Conservation (phyloP, 352 stramenopile genomes). For the Globisporangium irregulare region DNA sequence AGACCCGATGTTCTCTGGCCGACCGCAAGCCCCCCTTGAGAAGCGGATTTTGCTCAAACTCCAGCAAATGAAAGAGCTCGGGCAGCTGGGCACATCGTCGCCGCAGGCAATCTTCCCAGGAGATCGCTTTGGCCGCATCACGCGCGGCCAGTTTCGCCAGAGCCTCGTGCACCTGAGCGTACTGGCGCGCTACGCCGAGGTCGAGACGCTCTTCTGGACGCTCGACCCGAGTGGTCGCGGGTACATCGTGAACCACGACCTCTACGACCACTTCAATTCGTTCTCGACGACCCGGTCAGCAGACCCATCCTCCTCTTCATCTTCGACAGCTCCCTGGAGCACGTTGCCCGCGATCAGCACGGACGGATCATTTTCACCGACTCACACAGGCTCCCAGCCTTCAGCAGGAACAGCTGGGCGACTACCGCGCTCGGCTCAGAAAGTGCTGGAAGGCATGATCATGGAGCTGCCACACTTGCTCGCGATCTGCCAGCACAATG, state of each 20-base stretch:
- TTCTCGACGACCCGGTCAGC: conserved; percentile 12
- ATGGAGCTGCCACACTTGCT: conserved; percentile 36
- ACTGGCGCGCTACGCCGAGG: conserved; percentile 58
- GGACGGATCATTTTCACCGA: conserved; percentile 8
- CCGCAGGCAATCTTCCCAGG: conserved; percentile 63
- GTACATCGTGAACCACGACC: conserved; percentile 52
- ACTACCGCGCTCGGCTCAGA: conserved; percentile 54
- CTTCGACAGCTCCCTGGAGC: conserved; percentile 14
- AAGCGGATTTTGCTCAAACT: conserved; percentile 54
- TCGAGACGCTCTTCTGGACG: conserved; percentile 74
- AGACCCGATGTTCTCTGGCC: conserved; percentile 31
- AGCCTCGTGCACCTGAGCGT: conserved; percentile 67
- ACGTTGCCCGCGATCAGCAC: conserved; percentile 31
- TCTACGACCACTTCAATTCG: conserved; percentile 60
- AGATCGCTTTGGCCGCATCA: conserved; percentile 69
- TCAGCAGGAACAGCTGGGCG: background rate
- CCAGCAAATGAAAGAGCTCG: conserved; percentile 60
- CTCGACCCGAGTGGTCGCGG: conserved; percentile 61
- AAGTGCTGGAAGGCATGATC: conserved; percentile 70
- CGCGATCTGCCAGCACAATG: conserved; percentile 47
- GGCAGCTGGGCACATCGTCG: conserved; percentile 46
- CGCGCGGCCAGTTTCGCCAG: conserved; percentile 66
- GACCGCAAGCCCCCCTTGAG: conserved; percentile 36
- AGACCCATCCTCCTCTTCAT: background rate
- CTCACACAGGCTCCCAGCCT: background rate